Conservation (phyloP, 192 early-diverging fungal genomes). For the Coemansia sp. region DNA sequence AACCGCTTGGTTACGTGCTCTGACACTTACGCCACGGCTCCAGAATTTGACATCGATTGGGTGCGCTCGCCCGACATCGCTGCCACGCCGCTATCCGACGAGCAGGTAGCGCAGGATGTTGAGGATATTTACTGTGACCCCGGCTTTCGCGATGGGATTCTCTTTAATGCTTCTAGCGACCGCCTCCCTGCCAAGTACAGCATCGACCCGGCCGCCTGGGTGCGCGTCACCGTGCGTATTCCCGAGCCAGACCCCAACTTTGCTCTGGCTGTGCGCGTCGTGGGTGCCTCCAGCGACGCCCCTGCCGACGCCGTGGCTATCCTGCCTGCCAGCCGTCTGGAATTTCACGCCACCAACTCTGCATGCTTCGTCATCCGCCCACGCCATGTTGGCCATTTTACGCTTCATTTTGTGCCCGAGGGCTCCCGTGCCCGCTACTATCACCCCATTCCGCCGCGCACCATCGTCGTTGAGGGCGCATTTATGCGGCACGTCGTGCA, state of each 20-base stretch:
- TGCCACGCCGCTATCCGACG: conserved; percentile 40
- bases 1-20: conserved; percentile 50
- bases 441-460: conserved; percentile 51
- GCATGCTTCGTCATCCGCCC: conserved; percentile 52
- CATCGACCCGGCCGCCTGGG: conserved; percentile 42
- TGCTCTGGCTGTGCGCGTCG: conserved; percentile 34
- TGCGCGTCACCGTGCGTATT: conserved; percentile 53
- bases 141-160: conserved; percentile 50
- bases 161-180: conserved; percentile 56
- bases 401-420: conserved; percentile 48
- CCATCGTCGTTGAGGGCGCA: conserved; percentile 51
- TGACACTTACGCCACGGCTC: conserved; percentile 40
- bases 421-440: conserved; percentile 52
- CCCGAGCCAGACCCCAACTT: conserved; percentile 42
- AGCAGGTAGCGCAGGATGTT: conserved; percentile 37
- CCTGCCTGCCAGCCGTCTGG: conserved; percentile 28
- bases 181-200: conserved; percentile 49
- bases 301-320: conserved; percentile 15
- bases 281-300: conserved; percentile 25
- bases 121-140: conserved; percentile 57
- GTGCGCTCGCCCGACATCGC: conserved; percentile 27
- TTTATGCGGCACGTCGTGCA: conserved; percentile 56
- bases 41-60: conserved; percentile 54
- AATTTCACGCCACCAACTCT: conserved; percentile 24
- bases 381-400: conserved; percentile 42